Evolutionary conservation across 2,329 filamentous ascomycete genomes (phyloP).

Genomic region (Cytospora piceae): DNA sequence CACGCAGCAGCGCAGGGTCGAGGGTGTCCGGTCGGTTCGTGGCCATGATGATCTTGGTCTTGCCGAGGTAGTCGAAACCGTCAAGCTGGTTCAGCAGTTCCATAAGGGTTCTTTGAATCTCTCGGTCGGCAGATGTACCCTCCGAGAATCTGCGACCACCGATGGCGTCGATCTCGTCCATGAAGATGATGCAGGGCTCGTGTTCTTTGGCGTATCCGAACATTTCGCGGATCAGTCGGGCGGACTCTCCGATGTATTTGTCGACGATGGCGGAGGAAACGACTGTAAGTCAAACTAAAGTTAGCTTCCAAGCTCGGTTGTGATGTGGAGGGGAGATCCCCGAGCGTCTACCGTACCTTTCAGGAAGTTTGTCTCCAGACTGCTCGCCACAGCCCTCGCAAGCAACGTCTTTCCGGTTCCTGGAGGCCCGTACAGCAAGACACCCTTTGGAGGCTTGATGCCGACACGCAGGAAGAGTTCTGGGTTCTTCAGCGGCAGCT

Average conservation of each 20-base stretch:
- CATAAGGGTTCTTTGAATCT: conserved; percentile 98
- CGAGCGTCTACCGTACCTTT: conserved; percentile 67
- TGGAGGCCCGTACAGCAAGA: conserved; percentile 92
- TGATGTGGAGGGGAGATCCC: neutral
- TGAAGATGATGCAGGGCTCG: conserved; percentile 99
- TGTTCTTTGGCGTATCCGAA: conserved; percentile 99
- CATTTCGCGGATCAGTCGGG: conserved; percentile 97
- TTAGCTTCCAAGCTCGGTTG: neutral
- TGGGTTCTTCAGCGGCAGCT: conserved; percentile 96
- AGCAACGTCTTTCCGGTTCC: conserved; percentile 96
- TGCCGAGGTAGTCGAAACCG: conserved; percentile 98
- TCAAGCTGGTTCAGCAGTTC: conserved; percentile 98
- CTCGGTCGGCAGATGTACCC: conserved; percentile 94
- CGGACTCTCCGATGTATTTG: conserved; percentile 99
- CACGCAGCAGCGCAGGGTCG: conserved; percentile 88
- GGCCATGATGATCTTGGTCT: conserved; percentile 99
- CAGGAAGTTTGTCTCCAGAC: conserved; percentile 95
- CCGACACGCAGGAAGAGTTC: conserved; percentile 96
- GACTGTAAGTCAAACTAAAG: conserved; percentile 57
- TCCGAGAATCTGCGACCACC: conserved; percentile 96
- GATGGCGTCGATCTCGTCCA: conserved; percentile 99
- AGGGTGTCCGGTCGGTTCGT: conserved; percentile 97
- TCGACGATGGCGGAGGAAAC: conserved; percentile 99
- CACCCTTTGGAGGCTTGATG: conserved; percentile 98
- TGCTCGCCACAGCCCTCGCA: conserved; percentile 92